Percentiles rank a stretch among this genome's conserved stretches.
These are phyloP conservation scores for Primulina huaijiensis DNA, from an alignment of 257 asterid species.

Conservation along the genomic window DNA sequence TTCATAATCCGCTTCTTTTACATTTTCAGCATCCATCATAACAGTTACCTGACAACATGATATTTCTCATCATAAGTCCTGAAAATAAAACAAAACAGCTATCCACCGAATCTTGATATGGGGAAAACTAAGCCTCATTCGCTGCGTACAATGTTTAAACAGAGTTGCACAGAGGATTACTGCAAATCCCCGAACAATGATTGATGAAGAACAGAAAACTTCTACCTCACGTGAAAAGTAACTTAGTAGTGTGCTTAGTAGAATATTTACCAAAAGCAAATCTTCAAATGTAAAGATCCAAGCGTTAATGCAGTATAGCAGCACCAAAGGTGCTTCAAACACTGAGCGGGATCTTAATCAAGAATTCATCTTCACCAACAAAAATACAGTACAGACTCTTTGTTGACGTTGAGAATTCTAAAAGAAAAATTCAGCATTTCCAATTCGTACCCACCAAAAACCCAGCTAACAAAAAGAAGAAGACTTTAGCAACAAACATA, in stretches of 20 bases:
- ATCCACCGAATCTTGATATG: neutral
- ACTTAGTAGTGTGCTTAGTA: neutral
- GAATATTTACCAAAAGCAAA: constrained; percentile 16
- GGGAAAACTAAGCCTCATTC: neutral
- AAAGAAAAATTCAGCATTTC: constrained; percentile 19
- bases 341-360: constrained; percentile 15
- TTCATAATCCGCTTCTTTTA: constrained; percentile 29
- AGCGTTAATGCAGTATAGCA: constrained; percentile 2
- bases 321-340: constrained; percentile 10
- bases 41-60: constrained; percentile 27
- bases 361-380: constrained; percentile 27
- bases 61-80: constrained; percentile 13
- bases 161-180: neutral
- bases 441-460: constrained; percentile 12
- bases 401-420: constrained; percentile 19
- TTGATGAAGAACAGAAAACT: constrained; percentile 2
- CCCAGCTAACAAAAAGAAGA: constrained; percentile 13
- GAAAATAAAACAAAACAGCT: constrained; percentile 20
- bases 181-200: constrained; percentile 3
- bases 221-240: neutral
- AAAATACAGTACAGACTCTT: constrained; percentile 22
- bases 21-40: constrained; percentile 41
- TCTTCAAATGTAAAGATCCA: constrained; percentile 14
- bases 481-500: constrained; percentile 13
- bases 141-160: constrained; percentile 12